Base-by-base conservation (phyloP, 768 basidiomycete species). In the Boletus coccyginus region DNA sequence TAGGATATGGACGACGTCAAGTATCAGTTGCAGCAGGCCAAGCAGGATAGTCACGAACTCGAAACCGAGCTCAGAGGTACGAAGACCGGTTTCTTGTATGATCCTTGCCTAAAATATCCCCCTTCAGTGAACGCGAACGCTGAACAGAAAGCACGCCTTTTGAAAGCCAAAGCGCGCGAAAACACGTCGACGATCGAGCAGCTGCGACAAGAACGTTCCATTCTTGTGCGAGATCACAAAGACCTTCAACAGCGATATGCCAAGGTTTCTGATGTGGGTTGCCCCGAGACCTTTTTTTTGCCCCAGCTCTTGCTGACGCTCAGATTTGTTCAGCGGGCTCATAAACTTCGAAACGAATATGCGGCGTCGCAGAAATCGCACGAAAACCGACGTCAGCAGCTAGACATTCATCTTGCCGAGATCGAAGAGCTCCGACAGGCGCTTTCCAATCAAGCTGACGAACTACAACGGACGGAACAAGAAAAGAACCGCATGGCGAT, bases 1-100 rank as follows among this genome's bases (percentile, higher is more conserved):
- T 61, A 92, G 90, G 90, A 91, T 64, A 90, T 93, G 82, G 83
- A 87, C 27, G 88, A 87, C 49, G 81, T 93, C 42, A 86, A 83
- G 60, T 70, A 78, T 13, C 85, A 93, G 35, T 69, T 92, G 8
- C 82, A 86, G 43, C 78, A 77, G 53, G 75, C 83, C 70, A 93
- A 90, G 71, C 81, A 84, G 55, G 86, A 90, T 63, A 92, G 87
- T 59, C 78, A 83, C 27, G 82, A 83, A 19, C 75, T 94, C 29
- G 90, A 92, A 68, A 77, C 74, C 46, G 90, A 93, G 56, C 77
- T 92, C 43, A 80, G 88, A 73, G 78, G 90, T 88, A 66, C 29
- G 80, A 64, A 19, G 31, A n/a, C 29, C 4, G 17, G 24, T 32
- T 17, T 52, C 27, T 29, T 32, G 17, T 36, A 8, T 13, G 17